These are phyloP conservation scores for Fraxinus latifolia DNA, from an alignment of 305 asterid species.

Conservation along the genomic window DNA sequence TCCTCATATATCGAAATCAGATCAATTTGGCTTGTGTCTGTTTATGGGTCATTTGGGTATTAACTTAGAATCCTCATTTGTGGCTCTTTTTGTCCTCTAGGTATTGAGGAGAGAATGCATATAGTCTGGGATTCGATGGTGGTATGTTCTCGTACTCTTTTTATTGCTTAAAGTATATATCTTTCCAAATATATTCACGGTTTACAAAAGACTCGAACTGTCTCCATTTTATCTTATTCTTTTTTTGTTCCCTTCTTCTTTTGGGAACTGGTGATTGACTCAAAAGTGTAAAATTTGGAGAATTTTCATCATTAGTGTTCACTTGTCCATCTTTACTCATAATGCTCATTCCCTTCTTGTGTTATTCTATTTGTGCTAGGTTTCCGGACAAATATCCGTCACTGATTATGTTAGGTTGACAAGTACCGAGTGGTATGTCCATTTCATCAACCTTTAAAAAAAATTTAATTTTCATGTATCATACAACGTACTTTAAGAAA, in stretches of 20 bases:
- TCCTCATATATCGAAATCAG: background rate
- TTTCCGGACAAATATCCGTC: constrained; percentile 72
- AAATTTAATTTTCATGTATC: background rate
- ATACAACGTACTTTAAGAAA: background rate
- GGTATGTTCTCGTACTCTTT: constrained; percentile 48
- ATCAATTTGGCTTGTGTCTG: background rate
- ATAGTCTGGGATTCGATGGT: constrained; percentile 94
- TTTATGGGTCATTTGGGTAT: background rate
- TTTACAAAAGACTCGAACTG: background rate
- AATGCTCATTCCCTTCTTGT: background rate
- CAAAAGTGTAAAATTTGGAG: background rate
- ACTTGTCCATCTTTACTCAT: background rate
- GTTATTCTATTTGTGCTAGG: constrained; percentile 40
- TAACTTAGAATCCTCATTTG: constrained; percentile 6
- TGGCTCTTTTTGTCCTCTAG: constrained; percentile 34
- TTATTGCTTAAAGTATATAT: background rate
- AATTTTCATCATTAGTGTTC: background rate
- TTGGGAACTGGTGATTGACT: background rate
- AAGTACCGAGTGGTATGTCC: constrained; percentile 82
- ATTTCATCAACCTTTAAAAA: background rate
- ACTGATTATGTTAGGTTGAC: constrained; percentile 78
- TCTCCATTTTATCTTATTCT: background rate
- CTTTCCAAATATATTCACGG: background rate
- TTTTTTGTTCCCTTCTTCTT: background rate
- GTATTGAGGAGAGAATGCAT: constrained; percentile 98